Evolutionary conservation across 2,329 filamentous ascomycete genomes (phyloP).

Genomic region (Pseudocercospora eumusae): DNA sequence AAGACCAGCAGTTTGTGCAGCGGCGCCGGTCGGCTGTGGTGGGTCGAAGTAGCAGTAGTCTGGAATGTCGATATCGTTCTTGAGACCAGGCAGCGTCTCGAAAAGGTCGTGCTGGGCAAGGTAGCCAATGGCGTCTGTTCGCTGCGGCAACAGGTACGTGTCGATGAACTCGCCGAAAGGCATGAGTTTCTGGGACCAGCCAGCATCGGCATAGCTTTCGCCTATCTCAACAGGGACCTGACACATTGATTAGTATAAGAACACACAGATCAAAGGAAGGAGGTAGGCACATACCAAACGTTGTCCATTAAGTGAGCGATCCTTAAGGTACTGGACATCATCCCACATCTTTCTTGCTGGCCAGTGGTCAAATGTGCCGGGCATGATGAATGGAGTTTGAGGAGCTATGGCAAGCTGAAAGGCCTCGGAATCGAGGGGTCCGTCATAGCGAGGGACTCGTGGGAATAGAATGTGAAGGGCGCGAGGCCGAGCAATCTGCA

Average conservation of each 20-base stretch:
- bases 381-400: slow-evolving; percentile 66
- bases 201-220: slow-evolving; percentile 80
- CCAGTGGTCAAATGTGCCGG: slow-evolving; percentile 67
- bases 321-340: slow-evolving; percentile 70
- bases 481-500: slow-evolving; percentile 19
- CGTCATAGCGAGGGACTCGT: slow-evolving; percentile 17
- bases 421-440: slow-evolving; percentile 26
- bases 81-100: slow-evolving; percentile 73
- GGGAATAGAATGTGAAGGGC: slow-evolving; percentile 11
- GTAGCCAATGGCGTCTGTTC: slow-evolving; percentile 61
- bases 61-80: slow-evolving; percentile 74
- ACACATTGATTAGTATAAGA: slow-evolving; percentile 47
- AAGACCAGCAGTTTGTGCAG: slow-evolving; percentile 29
- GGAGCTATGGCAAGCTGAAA: slow-evolving; percentile 35
- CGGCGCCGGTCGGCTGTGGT: slow-evolving; percentile 49
- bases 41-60: slow-evolving; percentile 80
- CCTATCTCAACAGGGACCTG: slow-evolving; percentile 65
- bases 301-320: slow-evolving; percentile 71
- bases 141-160: slow-evolving; percentile 55
- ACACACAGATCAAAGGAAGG: not conserved
- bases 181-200: slow-evolving; percentile 81
- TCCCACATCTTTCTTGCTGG: slow-evolving; percentile 78
- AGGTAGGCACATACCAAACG: slow-evolving; percentile 60
- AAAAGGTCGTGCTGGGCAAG: slow-evolving; percentile 91
- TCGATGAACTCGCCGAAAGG: slow-evolving; percentile 71